Base-by-base conservation (phyloP, 306 rosid genomes). In the Cercis canadensis region DNA sequence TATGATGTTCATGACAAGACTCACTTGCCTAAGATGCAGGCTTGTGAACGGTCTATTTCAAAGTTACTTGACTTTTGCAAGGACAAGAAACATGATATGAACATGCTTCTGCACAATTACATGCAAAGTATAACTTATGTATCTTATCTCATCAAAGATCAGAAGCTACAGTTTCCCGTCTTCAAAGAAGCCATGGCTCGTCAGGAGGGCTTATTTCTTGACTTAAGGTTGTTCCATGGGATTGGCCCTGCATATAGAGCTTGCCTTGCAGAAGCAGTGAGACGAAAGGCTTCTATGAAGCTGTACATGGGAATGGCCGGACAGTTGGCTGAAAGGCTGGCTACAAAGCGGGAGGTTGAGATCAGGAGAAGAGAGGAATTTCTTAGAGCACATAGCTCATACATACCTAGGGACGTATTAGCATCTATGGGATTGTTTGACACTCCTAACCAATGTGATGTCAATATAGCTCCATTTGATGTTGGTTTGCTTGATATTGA, bases 221-320 rank as follows among this genome's bases (percentile, higher is more conserved):
- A 91, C 59, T 79, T 95, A 46, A 95, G 89, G 78, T 66, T 87
- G 81, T 88, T 95, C 58, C 96, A 78, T 15, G 89, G 96, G 53
- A 77, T 95, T 44, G 96, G 90, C 61, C 88, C 99, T 32, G 88
- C 97, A 16, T 95, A 91, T 78, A 88, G 99, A 80, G 96, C 96
- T 70, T 95, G 99, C 83, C 87, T 95, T 62, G 96, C 99, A 7
- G 99, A 95, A 85, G 80, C 87, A 29, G 99, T 95, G 65, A 89
- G 99, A 82, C 85, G 99, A 78, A 91, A 91, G 80, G 97, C 99
- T 69, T 81, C 88, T 58, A 82, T 89, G 86, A 95, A 91, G 87
- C 90, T 95, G 61, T 89, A 91, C 88, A 91, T 95, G 99, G 99
- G 99, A 62, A 83, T 91, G 99, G 99, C 99, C n/a, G 99, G 99